Conservation (phyloP, 1,284 basidiomycete genomes). For the Moesziomyces sp. region DNA sequence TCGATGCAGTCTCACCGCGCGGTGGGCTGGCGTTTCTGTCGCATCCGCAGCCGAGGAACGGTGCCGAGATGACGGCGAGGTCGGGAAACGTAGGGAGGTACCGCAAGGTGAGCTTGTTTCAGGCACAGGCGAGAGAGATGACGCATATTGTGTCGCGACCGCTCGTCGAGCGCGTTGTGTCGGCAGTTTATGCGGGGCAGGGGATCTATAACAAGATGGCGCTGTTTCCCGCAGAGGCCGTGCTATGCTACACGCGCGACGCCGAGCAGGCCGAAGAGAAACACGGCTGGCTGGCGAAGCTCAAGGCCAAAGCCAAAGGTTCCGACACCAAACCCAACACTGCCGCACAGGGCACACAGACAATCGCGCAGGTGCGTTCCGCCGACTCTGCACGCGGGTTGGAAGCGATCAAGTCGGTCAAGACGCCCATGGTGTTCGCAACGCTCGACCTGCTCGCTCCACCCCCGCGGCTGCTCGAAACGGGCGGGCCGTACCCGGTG, state of each 20-base stretch:
- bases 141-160: constrained; percentile 41
- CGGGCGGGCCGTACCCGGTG: constrained; percentile 34
- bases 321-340: constrained; percentile 5
- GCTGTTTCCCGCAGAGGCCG: constrained; percentile 31
- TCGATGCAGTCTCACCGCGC: not conserved
- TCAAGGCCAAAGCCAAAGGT: constrained; percentile 18
- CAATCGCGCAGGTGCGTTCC: constrained; percentile 13
- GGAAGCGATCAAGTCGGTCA: constrained; percentile 3
- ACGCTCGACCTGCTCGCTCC: constrained; percentile 46
- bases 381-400: not conserved
- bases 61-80: constrained; percentile 24
- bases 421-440: constrained; percentile 32
- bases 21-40: constrained; percentile 13
- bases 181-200: constrained; percentile 24
- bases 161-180: constrained; percentile 30
- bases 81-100: constrained; percentile 17
- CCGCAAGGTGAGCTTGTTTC: constrained; percentile 34
- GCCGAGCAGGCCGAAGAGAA: constrained; percentile 2
- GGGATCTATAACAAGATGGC: constrained; percentile 18
- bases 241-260: constrained; percentile 26
- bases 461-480: constrained; percentile 31
- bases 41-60: constrained; percentile 25
- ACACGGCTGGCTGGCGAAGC: constrained; percentile 26
- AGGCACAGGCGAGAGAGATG: constrained; percentile 33
- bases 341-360: not conserved